Evolutionary conservation across 805 yeast species (phyloP).

Genomic region (Saturnispora quitensis): DNA sequence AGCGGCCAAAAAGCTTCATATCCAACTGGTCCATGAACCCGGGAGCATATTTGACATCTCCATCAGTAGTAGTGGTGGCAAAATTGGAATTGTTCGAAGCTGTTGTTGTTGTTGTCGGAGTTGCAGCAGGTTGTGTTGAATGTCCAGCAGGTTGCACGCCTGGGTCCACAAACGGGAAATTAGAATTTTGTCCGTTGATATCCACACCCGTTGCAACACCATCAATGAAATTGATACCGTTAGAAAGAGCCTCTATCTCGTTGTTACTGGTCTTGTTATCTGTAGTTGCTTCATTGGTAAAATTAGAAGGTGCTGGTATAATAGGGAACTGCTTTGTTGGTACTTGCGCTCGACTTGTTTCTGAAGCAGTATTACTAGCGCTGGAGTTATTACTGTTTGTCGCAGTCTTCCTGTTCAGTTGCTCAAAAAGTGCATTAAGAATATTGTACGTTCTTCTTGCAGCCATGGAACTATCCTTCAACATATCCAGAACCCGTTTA

Average conservation of each 20-base stretch:
- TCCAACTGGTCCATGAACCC: constrained; percentile 83
- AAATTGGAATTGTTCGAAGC: not conserved
- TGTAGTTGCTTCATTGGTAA: not conserved
- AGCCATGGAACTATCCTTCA: constrained; percentile 69
- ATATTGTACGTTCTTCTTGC: constrained; percentile 75
- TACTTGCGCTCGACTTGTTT: not conserved
- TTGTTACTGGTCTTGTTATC: not conserved
- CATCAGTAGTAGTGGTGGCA: constrained; percentile 4
- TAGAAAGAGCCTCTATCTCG: constrained; percentile 2
- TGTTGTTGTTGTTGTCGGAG: no score
- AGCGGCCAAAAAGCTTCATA: constrained; percentile 74
- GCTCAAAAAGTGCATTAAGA: constrained; percentile 71
- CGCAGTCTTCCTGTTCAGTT: constrained; percentile 65
- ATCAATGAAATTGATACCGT: constrained; percentile 29
- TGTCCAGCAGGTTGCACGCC: no score
- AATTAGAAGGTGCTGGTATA: not conserved
- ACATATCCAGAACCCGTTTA: constrained; percentile 55
- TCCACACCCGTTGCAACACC: constrained; percentile 28
- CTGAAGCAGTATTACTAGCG: not conserved
- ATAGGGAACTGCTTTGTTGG: not conserved
- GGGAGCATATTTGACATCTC: constrained; percentile 44
- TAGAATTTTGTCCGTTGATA: constrained; percentile 10
- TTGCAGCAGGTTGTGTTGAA: no score
- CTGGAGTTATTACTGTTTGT: constrained; percentile 10
- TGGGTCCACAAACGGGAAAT: not conserved